Base-by-base conservation (phyloP, 2,329 filamentous ascomycete genomes). In the Clonostachys sp. region DNA sequence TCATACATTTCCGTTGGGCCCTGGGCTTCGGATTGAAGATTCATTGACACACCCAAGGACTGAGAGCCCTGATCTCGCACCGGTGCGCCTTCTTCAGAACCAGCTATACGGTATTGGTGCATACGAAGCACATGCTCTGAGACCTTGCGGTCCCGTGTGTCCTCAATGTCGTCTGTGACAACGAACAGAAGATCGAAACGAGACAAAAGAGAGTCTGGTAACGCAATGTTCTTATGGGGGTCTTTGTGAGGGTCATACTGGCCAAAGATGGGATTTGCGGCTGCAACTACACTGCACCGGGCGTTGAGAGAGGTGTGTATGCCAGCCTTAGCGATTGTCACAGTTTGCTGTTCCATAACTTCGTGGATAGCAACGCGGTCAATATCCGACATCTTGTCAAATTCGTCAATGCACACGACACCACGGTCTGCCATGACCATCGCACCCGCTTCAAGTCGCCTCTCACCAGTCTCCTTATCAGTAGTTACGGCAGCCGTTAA, bases 321-420 rank as follows among this genome's bases (percentile, higher is more conserved):
- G 54, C 94, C 94, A 2, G 94, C 94, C 72, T 99, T 99, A 45
- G 94, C 94, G 60, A 99, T 99, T 13, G 94, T 99, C 51, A 99
- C 94, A 0, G 94, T 99, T 70, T 99, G 94, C 72, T 99, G 94
- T 71, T 99, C 94, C 94, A 99, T 99, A 55, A 99, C 94, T 88
- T 99, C 94, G 80, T 99, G 94, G 57, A 99, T 99, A 42, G 94
- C 94, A 5, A 99, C 94, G 63, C 94, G 84, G 68, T 99, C 94
- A 49, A 97, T 86, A 63, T 99, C 94, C 48, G 91, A 96, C 94
- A 99, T 99, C 69, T 99, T 99, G 74, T 99, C 94, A 57, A 99
- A 99, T 62, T 99, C 94, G 64, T 99, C 94, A 55, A 99, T 99
- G 73, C 94, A 99, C 34, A 99, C 94, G 12, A 99, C 92, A 57